phyloP scores from a whole-genome alignment of 2,329 filamentous ascomycete species.

The Emergomyces orientalis region DNA sequence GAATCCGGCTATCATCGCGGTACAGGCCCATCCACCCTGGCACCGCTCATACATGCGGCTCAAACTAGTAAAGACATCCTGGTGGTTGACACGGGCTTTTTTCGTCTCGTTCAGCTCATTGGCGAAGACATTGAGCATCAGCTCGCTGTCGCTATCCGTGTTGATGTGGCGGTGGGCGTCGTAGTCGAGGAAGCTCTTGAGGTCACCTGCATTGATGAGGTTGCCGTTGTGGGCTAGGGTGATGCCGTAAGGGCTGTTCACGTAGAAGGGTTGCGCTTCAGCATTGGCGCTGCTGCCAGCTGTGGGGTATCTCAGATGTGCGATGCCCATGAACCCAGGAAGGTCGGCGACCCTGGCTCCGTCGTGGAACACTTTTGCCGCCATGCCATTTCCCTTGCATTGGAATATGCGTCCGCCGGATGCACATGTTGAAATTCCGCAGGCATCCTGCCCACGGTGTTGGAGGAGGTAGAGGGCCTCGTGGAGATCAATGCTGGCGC shows the following conservation, averaged over 20 bases:
- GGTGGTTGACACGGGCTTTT: conserved; percentile 68
- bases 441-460: conserved; percentile 78
- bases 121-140: conserved; percentile 83
- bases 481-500: conserved; percentile 57
- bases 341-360: conserved; percentile 64
- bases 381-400: conserved; percentile 85
- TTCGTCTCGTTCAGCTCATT: conserved; percentile 70
- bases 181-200: conserved; percentile 62
- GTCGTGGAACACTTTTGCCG: conserved; percentile 73
- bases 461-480: conserved; percentile 64
- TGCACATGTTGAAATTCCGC: conserved; percentile 68
- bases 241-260: conserved; percentile 77
- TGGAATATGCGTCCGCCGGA: conserved; percentile 73
- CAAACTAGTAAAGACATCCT: conserved; percentile 66
- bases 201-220: conserved; percentile 65
- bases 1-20: conserved; percentile 73
- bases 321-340: conserved; percentile 77
- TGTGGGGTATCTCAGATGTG: conserved; percentile 81
- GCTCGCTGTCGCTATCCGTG: conserved; percentile 78
- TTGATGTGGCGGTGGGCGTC: conserved; percentile 81
- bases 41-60: conserved; percentile 63
- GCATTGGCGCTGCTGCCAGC: conserved; percentile 74
- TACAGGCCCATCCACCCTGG: conserved; percentile 68
- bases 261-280: conserved; percentile 88
- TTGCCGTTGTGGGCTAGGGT: conserved; percentile 81